Evolutionary conservation across 1,284 basidiomycete species (phyloP).

Genomic region (Inonotus obliquus): DNA sequence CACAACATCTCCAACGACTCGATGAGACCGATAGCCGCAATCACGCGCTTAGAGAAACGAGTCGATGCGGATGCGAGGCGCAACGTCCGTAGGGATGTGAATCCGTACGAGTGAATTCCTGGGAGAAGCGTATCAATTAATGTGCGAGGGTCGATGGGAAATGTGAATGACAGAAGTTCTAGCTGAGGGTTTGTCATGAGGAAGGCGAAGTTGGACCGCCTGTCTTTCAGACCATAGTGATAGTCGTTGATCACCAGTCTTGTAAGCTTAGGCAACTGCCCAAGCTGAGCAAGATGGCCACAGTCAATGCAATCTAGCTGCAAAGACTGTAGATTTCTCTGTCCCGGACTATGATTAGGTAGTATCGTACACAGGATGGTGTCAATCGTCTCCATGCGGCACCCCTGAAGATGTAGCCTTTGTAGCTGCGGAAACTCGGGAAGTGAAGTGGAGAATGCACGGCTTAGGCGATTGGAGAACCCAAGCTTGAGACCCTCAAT

Average conservation of each 20-base stretch:
- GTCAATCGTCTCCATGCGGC: background rate
- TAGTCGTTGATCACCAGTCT: too few relatives aligned
- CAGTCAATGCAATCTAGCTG: too few relatives aligned
- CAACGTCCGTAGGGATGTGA: background rate
- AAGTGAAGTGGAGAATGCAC: background rate
- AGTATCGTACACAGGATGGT: too few relatives aligned
- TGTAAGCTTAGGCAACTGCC: too few relatives aligned
- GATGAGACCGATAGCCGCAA: background rate
- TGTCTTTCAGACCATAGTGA: too few relatives aligned
- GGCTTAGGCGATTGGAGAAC: background rate
- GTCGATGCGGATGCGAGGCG: background rate
- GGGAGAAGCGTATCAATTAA: background rate
- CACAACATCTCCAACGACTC: background rate
- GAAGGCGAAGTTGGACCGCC: background rate
- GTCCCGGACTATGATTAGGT: too few relatives aligned
- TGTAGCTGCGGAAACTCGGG: background rate
- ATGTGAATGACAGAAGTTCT: background rate
- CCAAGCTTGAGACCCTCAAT: background rate
- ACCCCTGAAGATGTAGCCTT: background rate
- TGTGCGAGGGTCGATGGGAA: background rate
- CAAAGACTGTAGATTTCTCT: too few relatives aligned
- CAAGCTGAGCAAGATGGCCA: too few relatives aligned
- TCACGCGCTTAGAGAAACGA: background rate
- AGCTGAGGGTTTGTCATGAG: background rate
- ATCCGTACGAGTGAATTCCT: background rate